Conservation (phyloP, 1,284 basidiomycete genomes). For the Fomitopsis palustris region DNA sequence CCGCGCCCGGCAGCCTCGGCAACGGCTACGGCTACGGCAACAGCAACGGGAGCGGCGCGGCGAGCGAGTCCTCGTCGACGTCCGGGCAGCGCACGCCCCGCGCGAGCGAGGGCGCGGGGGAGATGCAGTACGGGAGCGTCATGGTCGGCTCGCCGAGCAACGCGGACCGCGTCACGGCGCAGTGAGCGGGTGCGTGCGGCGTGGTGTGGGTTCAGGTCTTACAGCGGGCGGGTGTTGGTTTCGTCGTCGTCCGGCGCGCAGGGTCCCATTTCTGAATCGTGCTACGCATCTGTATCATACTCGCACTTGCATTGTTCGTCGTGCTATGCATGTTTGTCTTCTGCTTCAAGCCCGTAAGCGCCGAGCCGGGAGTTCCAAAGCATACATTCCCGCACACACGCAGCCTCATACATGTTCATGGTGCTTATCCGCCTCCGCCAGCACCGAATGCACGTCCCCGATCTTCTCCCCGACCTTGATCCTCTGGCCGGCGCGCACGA, state of each 20-base stretch:
- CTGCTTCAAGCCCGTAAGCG: not conserved
- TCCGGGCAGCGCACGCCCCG: not conserved
- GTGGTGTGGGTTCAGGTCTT: too few relatives aligned
- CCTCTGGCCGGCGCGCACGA: constrained; percentile 79
- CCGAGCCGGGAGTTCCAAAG: too few relatives aligned
- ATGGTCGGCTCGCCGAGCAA: constrained; percentile 8
- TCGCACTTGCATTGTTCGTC: not conserved
- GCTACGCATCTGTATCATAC: not conserved
- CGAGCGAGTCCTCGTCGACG: not conserved
- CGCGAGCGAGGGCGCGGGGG: constrained; percentile 6
- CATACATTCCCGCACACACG: too few relatives aligned
- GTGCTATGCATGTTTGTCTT: not conserved
- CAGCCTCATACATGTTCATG: too few relatives aligned
- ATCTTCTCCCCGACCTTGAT: constrained; percentile 84
- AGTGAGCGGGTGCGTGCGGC: not conserved
- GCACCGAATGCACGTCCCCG: constrained; percentile 43
- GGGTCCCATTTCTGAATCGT: not conserved
- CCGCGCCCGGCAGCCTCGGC: too few relatives aligned
- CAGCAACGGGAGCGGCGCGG: too few relatives aligned
- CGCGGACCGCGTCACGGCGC: not conserved
- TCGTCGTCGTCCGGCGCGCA: not conserved
- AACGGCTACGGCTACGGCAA: too few relatives aligned
- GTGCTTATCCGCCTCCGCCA: not conserved
- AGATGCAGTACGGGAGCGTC: constrained; percentile 14
- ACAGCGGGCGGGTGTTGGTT: too few relatives aligned